Percentiles rank a stretch among this genome's conserved stretches.
These are phyloP conservation scores for Exserohilum turcica DNA, from an alignment of 2,329 filamentous ascomycete genomes.

Conservation along the genomic window DNA sequence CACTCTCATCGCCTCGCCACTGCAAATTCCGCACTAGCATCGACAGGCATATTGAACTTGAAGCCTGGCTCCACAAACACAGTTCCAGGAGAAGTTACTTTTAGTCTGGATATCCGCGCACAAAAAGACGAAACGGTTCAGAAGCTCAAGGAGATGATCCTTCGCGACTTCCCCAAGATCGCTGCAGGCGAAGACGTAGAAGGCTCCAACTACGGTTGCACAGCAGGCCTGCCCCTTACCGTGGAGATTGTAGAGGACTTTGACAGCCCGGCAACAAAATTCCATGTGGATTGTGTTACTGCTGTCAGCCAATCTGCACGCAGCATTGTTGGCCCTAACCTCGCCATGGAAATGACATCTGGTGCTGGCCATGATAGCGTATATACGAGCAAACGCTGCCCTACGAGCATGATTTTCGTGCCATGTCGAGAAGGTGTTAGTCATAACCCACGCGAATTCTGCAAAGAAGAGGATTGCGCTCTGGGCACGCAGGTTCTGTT, in stretches of 20 bases:
- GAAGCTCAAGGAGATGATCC: constrained; percentile 62
- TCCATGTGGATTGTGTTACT: constrained; percentile 69
- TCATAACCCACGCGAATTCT: constrained; percentile 55
- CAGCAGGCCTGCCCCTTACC: constrained; percentile 56
- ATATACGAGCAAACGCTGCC: constrained; percentile 51
- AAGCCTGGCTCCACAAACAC: constrained; percentile 75
- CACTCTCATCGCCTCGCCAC: constrained; percentile 68
- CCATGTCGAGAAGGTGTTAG: constrained; percentile 55
- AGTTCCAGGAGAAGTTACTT: constrained; percentile 69
- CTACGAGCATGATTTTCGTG: constrained; percentile 57
- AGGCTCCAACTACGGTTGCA: constrained; percentile 51
- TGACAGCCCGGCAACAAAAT: constrained; percentile 61
- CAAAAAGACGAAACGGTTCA: constrained; percentile 62
- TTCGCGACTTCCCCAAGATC: constrained; percentile 63
- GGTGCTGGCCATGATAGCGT: constrained; percentile 68
- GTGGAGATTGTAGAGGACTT: constrained; percentile 67
- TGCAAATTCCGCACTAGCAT: constrained; percentile 65
- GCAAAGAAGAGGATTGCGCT: constrained; percentile 53
- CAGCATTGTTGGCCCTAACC: constrained; percentile 58
- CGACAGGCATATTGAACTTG: constrained; percentile 70
- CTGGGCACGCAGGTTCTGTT: constrained; percentile 56
- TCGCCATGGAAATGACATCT: constrained; percentile 61
- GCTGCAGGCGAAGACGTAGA: constrained; percentile 62
- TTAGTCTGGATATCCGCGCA: constrained; percentile 71
- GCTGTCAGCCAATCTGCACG: constrained; percentile 67